A percentile compares a stretch with the other conserved stretches of the same genome.
phyloP scores from a whole-genome alignment of 148 eudicot species.

The Rhododendron williamsianum region DNA sequence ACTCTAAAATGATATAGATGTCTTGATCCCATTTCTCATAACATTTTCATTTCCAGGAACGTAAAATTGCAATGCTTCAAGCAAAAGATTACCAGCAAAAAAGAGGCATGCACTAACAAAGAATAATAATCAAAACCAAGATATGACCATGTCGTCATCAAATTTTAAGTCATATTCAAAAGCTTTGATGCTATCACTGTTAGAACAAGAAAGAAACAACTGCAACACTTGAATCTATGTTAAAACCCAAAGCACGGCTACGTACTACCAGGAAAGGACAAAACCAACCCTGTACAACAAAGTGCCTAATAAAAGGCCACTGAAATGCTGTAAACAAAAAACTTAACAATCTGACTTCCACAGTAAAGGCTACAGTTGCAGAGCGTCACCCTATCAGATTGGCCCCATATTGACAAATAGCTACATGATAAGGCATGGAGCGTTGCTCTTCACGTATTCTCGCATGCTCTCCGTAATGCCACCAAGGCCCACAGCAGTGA shows the following conservation, averaged over 20 bases:
- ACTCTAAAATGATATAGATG: background rate
- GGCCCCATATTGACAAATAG: background rate
- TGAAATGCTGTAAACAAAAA: background rate
- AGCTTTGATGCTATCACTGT: background rate
- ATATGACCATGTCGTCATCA: background rate
- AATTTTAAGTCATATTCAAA: background rate
- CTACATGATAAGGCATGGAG: too few species aligned
- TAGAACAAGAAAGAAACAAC: background rate
- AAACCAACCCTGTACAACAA: background rate
- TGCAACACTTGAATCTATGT: background rate
- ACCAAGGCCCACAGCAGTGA: conserved; percentile 81
- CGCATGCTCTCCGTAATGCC: conserved; percentile 79
- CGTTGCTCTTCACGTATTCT: conserved; percentile 59
- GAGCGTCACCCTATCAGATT: background rate
- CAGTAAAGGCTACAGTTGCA: background rate
- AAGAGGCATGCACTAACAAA: background rate
- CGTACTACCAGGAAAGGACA: background rate
- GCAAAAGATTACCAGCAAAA: background rate
- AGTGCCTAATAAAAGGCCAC: background rate
- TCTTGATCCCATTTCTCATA: background rate
- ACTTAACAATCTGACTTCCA: background rate
- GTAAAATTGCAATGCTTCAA: background rate
- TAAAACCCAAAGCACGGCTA: background rate
- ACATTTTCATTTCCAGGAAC: background rate
- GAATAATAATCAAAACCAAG: too few species aligned